Evolutionary conservation across 2,329 filamentous ascomycete species (phyloP).

Genomic region (Decorospora gaudefroyi): DNA sequence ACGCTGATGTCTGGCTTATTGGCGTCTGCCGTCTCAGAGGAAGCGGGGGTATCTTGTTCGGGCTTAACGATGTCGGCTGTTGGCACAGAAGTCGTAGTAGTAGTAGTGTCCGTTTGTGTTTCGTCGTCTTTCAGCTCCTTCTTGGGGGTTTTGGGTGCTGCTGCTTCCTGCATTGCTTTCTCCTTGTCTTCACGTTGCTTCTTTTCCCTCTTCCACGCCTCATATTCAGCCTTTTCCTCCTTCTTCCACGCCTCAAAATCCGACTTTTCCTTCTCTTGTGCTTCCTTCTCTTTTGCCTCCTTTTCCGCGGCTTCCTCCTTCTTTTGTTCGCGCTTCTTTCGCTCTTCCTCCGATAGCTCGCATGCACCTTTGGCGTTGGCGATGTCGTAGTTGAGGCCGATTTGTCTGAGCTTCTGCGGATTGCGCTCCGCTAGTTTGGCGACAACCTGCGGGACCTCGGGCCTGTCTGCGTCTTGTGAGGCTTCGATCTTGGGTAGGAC

Average conservation of each 20-base stretch:
- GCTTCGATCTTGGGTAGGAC: constrained; percentile 75
- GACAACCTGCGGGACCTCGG: constrained; percentile 68
- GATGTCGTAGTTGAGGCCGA: constrained; percentile 70
- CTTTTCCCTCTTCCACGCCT: constrained; percentile 31
- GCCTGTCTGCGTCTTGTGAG: constrained; percentile 53
- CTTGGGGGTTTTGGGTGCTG: constrained; percentile 1
- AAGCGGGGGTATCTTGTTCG: neutral
- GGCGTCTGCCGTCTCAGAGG: neutral
- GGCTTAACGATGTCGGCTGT: neutral
- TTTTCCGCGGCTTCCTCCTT: constrained; percentile 42
- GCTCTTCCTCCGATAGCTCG: constrained; percentile 54
- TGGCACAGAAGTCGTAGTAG: neutral
- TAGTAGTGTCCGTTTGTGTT: neutral
- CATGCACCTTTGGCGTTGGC: constrained; percentile 67
- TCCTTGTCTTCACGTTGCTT: constrained; percentile 11
- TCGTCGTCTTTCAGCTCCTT: neutral
- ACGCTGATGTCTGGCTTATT: neutral
- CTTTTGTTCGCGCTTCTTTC: constrained; percentile 48
- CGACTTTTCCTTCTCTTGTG: constrained; percentile 39
- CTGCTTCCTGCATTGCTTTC: constrained; percentile 19
- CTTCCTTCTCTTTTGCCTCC: constrained; percentile 35
- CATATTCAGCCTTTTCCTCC: constrained; percentile 32
- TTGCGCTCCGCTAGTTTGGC: constrained; percentile 40
- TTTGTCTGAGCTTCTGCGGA: constrained; percentile 62
- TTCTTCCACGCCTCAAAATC: constrained; percentile 45